These are phyloP conservation scores for Aspergillus affinis DNA, from an alignment of 495 filamentous ascomycete species.

Conservation along the genomic window DNA sequence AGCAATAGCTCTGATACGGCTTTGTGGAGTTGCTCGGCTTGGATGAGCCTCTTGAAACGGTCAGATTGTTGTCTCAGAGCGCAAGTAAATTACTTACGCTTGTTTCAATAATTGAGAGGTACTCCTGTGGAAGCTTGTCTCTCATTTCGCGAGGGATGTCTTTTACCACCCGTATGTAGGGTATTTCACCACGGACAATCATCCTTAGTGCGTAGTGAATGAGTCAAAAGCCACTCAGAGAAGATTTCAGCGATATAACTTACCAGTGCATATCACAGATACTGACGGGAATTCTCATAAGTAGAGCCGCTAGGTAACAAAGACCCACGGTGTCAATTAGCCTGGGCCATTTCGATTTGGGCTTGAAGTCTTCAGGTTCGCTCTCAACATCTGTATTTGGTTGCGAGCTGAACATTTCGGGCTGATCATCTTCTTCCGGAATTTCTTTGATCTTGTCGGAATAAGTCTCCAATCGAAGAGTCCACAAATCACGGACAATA, in stretches of 20 bases:
- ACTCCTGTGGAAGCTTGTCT: constrained; percentile 60
- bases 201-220: constrained; percentile 18
- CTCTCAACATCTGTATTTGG: constrained; percentile 30
- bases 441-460: constrained; percentile 36
- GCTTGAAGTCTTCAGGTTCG: constrained; percentile 27
- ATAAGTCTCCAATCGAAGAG: constrained; percentile 57
- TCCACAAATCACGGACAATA: constrained; percentile 69
- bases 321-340: constrained; percentile 63
- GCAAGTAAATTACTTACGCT: constrained; percentile 36
- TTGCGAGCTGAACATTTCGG: constrained; percentile 55
- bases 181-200: constrained; percentile 47
- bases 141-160: constrained; percentile 65
- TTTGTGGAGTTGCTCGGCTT: constrained; percentile 60
- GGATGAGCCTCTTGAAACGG: constrained; percentile 33
- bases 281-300: constrained; percentile 64
- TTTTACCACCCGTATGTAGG: constrained; percentile 42
- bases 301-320: constrained; percentile 64
- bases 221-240: background rate
- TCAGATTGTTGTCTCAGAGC: constrained; percentile 7
- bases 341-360: constrained; percentile 46
- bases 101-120: constrained; percentile 56
- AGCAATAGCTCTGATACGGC: constrained; percentile 58
- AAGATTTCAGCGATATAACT: constrained; percentile 3
- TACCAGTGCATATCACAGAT: constrained; percentile 62
- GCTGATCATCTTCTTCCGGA: constrained; percentile 34